These are phyloP conservation scores for Ananas comosus DNA, from an alignment of 176 grass and related monocot species.

Conservation along the genomic window DNA sequence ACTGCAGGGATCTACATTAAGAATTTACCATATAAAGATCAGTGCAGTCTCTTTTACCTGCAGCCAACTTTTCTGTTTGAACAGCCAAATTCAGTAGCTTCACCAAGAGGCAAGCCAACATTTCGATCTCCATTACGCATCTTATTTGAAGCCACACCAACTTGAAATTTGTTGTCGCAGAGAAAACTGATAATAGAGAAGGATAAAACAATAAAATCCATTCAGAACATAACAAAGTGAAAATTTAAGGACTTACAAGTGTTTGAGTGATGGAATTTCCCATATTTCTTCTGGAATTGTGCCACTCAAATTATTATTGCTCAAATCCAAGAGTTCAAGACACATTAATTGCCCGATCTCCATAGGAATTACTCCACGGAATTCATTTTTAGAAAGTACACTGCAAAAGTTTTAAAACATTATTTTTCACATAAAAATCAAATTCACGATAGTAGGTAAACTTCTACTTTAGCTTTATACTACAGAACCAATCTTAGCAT, in stretches of 20 bases:
- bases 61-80: constrained; percentile 51
- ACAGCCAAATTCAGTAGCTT: constrained; percentile 16
- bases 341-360: constrained; percentile 56
- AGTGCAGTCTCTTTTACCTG: constrained; percentile 31
- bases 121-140: constrained; percentile 11
- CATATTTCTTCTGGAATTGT: constrained; percentile 54
- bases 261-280: constrained; percentile 60
- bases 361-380: constrained; percentile 56
- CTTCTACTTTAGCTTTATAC: too few species aligned
- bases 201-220: constrained; percentile 10
- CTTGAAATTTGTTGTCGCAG: constrained; percentile 41
- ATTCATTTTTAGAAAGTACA: constrained; percentile 58
- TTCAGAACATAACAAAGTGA: constrained; percentile 1
- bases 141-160: constrained; percentile 7
- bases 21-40: background rate
- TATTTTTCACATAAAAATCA: background rate
- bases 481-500: too few species aligned
- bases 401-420: constrained; percentile 30
- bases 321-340: constrained; percentile 81
- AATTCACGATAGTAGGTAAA: background rate
- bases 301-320: constrained; percentile 64
- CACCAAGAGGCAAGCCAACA: constrained; percentile 17
- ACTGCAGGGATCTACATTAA: background rate
- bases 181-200: constrained; percentile 33
- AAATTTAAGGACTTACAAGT: constrained; percentile 34